A percentile compares a stretch with the other conserved stretches of the same genome.
These are phyloP conservation scores for Didymella exigua DNA, from an alignment of 2,329 filamentous ascomycete species.

Conservation along the genomic window DNA sequence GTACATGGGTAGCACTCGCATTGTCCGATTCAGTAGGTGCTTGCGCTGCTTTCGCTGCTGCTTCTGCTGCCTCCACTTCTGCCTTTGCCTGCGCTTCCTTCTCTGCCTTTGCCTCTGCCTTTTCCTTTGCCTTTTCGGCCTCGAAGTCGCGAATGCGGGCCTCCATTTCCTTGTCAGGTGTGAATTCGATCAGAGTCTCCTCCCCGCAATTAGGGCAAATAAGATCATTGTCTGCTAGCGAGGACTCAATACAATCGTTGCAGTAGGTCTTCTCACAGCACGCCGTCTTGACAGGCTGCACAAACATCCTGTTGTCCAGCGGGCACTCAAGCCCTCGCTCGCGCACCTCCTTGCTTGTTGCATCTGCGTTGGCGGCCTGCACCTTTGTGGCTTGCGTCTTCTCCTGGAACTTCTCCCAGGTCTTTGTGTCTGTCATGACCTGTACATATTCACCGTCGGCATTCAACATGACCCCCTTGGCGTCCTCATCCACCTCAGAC, in stretches of 20 bases:
- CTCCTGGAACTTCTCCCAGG: conserved; percentile 96
- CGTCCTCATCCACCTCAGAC: conserved; percentile 81
- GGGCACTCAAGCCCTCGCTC: conserved; percentile 89
- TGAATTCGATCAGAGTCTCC: conserved; percentile 70
- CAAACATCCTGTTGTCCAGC: conserved; percentile 96
- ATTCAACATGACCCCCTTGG: conserved; percentile 94
- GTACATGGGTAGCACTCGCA: conserved; percentile 18
- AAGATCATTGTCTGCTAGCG: conserved; percentile 97
- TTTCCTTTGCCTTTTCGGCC: conserved; percentile 56
- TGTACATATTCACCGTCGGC: conserved; percentile 97
- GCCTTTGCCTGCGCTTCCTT: conserved; percentile 48
- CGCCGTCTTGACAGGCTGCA: conserved; percentile 98
- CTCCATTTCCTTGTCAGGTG: conserved; percentile 76
- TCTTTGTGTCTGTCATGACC: conserved; percentile 90
- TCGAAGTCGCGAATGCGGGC: conserved; percentile 79
- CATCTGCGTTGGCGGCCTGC: conserved; percentile 75
- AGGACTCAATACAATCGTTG: conserved; percentile 99
- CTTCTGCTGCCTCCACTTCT: conserved; percentile 45
- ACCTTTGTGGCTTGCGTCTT: conserved; percentile 87
- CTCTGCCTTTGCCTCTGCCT: conserved; percentile 49
- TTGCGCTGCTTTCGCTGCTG: conserved; percentile 33
- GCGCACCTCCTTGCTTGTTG: conserved; percentile 84
- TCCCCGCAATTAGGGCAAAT: conserved; percentile 90
- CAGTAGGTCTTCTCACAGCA: conserved; percentile 99
- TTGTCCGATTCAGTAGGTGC: conserved; percentile 16